These are phyloP conservation scores for Furcasterigmium sp. DNA, from an alignment of 2,329 filamentous ascomycete species.

Conservation along the genomic window DNA sequence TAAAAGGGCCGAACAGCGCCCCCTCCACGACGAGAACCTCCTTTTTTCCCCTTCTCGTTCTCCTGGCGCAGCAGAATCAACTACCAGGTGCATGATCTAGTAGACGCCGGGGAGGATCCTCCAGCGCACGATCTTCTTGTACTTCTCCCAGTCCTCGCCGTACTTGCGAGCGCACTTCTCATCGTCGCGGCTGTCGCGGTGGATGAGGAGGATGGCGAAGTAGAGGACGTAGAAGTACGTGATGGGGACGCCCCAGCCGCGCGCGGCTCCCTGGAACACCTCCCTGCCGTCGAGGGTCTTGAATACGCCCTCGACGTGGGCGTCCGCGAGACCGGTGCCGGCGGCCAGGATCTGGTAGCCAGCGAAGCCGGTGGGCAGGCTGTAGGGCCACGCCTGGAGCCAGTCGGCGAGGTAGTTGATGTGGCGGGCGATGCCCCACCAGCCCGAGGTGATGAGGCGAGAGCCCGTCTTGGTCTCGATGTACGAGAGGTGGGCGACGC, in stretches of 20 bases:
- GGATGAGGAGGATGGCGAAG: conserved; percentile 80
- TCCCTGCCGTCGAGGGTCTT: conserved; percentile 56
- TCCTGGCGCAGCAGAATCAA: not conserved
- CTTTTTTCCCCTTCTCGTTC: not conserved
- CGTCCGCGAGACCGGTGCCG: conserved; percentile 40
- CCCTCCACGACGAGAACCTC: no score
- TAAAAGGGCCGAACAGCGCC: no score
- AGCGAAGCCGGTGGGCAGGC: conserved; percentile 76
- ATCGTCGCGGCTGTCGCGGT: conserved; percentile 82
- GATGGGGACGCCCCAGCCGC: conserved; percentile 79
- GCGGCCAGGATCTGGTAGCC: conserved; percentile 69
- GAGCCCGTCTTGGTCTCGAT: conserved; percentile 81
- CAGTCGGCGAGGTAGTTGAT: conserved; percentile 97
- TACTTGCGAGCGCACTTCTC: conserved; percentile 91
- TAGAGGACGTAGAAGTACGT: conserved; percentile 96
- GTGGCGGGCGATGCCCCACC: conserved; percentile 89
- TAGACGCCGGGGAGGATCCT: conserved; percentile 84
- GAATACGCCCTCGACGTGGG: conserved; percentile 43
- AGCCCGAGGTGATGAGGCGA: conserved; percentile 76
- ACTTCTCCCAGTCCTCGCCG: conserved; percentile 85
- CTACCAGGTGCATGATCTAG: conserved; percentile 31
- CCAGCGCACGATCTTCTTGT: conserved; percentile 75
- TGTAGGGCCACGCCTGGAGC: conserved; percentile 90
- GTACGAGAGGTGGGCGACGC: conserved; percentile 73
- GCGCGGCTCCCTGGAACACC: conserved; percentile 65